Evolutionary conservation across 805 yeast species (phyloP).

Genomic region (Lipomyces sp.): DNA sequence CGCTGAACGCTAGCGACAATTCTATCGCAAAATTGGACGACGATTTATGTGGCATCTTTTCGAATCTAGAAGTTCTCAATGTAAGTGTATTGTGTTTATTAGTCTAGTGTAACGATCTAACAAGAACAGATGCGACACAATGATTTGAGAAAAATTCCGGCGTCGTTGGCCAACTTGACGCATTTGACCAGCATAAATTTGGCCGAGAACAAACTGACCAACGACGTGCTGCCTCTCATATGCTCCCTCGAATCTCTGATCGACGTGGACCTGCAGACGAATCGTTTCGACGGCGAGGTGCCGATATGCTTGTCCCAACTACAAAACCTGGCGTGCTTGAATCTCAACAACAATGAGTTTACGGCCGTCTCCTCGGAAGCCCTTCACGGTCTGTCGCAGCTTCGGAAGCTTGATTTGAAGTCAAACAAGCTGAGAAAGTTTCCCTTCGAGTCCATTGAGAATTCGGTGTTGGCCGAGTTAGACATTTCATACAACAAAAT

Average conservation of each 20-base stretch:
- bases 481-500: conserved; percentile 20
- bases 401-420: conserved; percentile 3
- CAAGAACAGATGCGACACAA: conserved; percentile 22
- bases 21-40: conserved; percentile 16
- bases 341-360: conserved; percentile 19
- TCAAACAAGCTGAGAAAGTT: conserved; percentile 17
- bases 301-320: conserved; percentile 13
- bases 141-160: conserved; percentile 16
- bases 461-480: conserved; percentile 7
- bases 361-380: conserved; percentile 6
- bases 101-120: neutral
- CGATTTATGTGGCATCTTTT: conserved; percentile 1
- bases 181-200: conserved; percentile 7
- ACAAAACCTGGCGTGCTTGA: conserved; percentile 4
- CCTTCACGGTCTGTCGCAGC: conserved; percentile 6
- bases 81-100: conserved; percentile 4
- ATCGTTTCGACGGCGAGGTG: conserved; percentile 20
- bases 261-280: conserved; percentile 17
- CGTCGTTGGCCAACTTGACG: conserved; percentile 1
- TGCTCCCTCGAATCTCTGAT: conserved; percentile 10
- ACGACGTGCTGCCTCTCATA: conserved; percentile 4
- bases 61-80: conserved; percentile 7
- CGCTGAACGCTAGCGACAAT: conserved; percentile 9
- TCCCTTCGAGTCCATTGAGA: conserved; percentile 18
- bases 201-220: conserved; percentile 15